A percentile compares a stretch with the other conserved stretches of the same genome.
Evolutionary conservation across 768 basidiomycete species (phyloP).

Genomic region (Termitomyces sp.): DNA sequence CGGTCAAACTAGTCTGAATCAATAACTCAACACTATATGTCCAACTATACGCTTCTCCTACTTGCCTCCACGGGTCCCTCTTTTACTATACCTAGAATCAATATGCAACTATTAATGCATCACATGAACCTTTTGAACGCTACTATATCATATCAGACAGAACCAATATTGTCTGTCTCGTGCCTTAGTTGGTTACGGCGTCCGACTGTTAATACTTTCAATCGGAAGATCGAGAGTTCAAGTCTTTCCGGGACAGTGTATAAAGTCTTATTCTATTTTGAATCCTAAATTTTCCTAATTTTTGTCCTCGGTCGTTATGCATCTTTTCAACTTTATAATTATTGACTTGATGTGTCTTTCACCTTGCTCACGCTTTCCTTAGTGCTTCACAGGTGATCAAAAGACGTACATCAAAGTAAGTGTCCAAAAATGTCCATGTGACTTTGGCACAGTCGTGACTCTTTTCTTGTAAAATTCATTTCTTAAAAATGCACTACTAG

Average conservation of each 20-base stretch:
- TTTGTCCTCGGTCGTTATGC: too few relatives aligned
- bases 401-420: not conserved
- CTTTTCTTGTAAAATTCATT: not conserved
- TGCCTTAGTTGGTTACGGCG: constrained; percentile 2
- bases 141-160: too few relatives aligned
- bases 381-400: not conserved
- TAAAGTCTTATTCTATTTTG: too few relatives aligned
- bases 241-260: not conserved
- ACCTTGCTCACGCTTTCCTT: not conserved
- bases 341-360: not conserved
- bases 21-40: not conserved
- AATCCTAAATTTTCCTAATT: too few relatives aligned
- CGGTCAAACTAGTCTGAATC: not conserved
- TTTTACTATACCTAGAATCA: not conserved
- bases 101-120: too few relatives aligned
- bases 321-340: too few relatives aligned
- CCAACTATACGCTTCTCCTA: not conserved
- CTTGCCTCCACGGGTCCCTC: not conserved
- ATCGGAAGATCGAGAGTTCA: constrained; percentile 2
- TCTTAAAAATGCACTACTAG: too few relatives aligned
- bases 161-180: not conserved
- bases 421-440: not conserved
- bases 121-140: too few relatives aligned
- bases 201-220: not conserved
- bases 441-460: not conserved